Evolutionary conservation across 257 asterid species (phyloP), one percentile per base, ranked within the genome.

Genomic region (Penstemon barbatus): DNA sequence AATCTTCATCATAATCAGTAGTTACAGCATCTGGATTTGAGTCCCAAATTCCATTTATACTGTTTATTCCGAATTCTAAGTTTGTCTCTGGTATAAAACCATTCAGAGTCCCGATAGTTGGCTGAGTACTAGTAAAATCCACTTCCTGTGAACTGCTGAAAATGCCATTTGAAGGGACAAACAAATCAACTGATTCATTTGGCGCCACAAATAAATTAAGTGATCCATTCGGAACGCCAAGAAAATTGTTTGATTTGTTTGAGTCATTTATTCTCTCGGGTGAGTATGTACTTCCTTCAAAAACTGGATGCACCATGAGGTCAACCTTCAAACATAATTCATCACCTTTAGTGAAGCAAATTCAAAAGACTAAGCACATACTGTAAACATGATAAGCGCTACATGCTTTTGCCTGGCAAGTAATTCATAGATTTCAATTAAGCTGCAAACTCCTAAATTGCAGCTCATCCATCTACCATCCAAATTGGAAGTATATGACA

Each of bases 1-100:
- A 83, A 69, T 81, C 89, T 25, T 83, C 94, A 66, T 84, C 90
- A 36, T 62, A 66, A 57, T 89, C 88, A 72, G 58, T 71, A 41
- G 48, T 68, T 56, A 36, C 78, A 71, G 67, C 77, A 63, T 71
- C 69, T 49, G 78, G 62, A 61, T 48, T 60, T 43, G 69, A 59
- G 69, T 83, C 70, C 63, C 66, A 55, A 19, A 18, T 65, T 70
- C 60, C 75, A 59, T 57, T 52, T 55, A 42, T 63, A 33, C 75
- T 75, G 44, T 61, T 77, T 68, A 74, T 82, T 45, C 72, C 86
- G 18, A 63, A 48, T 68, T 55, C 66, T 46, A 63, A 52, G 72
- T 65, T 71, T 52, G 65, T 69, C 44, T 74, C 84, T 46, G 77
- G 59, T 51, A 70, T 48, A 71, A 73, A 77, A 63, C 71, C 71